Percentiles rank a stretch among this genome's conserved stretches.
Conservation (phyloP, 2,329 filamentous ascomycete genomes). For the Colletotrichum tropicale region DNA sequence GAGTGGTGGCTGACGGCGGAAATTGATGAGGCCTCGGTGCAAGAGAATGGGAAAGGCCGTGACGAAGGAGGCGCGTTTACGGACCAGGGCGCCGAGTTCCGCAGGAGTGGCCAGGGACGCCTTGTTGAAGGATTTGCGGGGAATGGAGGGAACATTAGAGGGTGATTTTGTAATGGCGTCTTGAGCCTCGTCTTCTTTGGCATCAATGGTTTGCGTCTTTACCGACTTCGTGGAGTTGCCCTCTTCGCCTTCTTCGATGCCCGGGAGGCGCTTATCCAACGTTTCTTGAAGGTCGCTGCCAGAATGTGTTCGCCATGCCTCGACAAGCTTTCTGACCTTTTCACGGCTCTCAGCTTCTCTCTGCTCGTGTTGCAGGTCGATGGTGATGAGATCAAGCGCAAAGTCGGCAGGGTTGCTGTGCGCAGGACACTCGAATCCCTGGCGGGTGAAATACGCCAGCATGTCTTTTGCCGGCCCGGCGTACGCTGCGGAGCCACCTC, state of each 20-base stretch:
- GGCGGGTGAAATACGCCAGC: slow-evolving; percentile 65
- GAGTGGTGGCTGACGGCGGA: slow-evolving; percentile 68
- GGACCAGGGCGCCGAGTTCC: slow-evolving; percentile 71
- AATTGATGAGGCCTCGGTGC: slow-evolving; percentile 71
- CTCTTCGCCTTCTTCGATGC: slow-evolving; percentile 34
- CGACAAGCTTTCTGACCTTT: slow-evolving; percentile 65
- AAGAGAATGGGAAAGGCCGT: slow-evolving; percentile 71
- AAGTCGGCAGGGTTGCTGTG: slow-evolving; percentile 81
- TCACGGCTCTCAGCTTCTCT: slow-evolving; percentile 67
- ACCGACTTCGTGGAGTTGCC: not conserved
- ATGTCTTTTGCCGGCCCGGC: slow-evolving; percentile 67
- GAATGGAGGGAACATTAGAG: slow-evolving; percentile 22
- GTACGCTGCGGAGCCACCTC: slow-evolving; percentile 72
- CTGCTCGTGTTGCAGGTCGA: slow-evolving; percentile 71
- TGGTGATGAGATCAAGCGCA: slow-evolving; percentile 76
- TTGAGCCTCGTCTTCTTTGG: not conserved
- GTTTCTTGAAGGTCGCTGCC: not conserved
- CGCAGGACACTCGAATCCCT: slow-evolving; percentile 68
- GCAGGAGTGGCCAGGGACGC: slow-evolving; percentile 67
- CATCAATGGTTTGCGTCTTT: not conserved
- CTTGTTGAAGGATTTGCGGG: slow-evolving; percentile 47
- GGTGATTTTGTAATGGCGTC: not conserved
- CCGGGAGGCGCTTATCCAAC: slow-evolving; percentile 27
- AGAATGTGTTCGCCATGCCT: slow-evolving; percentile 52
- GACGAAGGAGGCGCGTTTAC: slow-evolving; percentile 64